These are phyloP conservation scores for Phallus indusiatus DNA, from an alignment of 768 basidiomycete genomes.

Conservation along the genomic window DNA sequence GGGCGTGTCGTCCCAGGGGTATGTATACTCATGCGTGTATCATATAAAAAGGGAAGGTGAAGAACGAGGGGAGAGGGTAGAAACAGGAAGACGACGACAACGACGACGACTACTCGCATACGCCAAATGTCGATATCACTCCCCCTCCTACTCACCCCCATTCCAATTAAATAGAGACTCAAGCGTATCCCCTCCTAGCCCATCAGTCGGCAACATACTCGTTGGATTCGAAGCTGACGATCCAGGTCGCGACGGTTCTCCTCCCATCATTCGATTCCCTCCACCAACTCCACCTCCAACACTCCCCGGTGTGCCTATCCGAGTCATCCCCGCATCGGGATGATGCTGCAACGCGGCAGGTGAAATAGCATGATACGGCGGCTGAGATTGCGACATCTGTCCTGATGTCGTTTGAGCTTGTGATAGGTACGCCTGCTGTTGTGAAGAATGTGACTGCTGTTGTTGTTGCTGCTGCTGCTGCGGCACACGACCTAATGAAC, in stretches of 20 bases:
- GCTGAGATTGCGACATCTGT: neutral
- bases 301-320: neutral
- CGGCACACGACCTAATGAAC: neutral
- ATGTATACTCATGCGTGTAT: neutral
- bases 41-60: neutral
- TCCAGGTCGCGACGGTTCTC: neutral
- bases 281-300: neutral
- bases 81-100: no score
- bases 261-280: no score
- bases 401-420: neutral
- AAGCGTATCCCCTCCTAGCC: conserved; percentile 2
- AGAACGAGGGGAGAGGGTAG: no score
- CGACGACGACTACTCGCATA: no score
- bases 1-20: neutral
- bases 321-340: conserved; percentile 1
- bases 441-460: neutral
- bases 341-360: conserved; percentile 8
- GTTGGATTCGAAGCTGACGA: conserved; percentile 4
- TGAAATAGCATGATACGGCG: conserved; percentile 2
- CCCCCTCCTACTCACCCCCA: neutral
- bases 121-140: neutral
- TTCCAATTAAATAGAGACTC: conserved; percentile 8
- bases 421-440: neutral
- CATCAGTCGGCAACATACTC: neutral
- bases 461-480: neutral